Conservation (phyloP, 2,329 filamentous ascomycete species). For the Chaetomiaceae sp. region DNA sequence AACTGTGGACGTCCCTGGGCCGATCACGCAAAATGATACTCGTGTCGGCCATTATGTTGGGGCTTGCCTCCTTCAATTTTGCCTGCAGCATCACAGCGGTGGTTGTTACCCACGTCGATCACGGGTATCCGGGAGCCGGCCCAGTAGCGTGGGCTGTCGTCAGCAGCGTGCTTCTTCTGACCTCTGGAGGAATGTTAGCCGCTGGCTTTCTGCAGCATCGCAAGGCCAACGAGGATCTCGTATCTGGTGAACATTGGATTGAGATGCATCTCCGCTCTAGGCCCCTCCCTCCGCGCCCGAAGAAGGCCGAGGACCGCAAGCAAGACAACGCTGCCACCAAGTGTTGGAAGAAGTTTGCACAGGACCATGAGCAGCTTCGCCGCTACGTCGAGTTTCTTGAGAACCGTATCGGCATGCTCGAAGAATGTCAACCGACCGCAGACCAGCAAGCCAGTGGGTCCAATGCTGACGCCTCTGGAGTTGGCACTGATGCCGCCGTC, state of each 20-base stretch:
- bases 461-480: background rate
- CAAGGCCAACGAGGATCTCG: constrained; percentile 3
- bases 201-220: constrained; percentile 10
- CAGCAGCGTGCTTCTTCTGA: constrained; percentile 13
- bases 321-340: constrained; percentile 11
- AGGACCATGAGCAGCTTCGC: constrained; percentile 23
- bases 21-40: constrained; percentile 11
- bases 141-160: constrained; percentile 11
- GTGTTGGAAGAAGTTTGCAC: constrained; percentile 25
- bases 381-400: constrained; percentile 27
- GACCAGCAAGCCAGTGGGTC: background rate
- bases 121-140: background rate
- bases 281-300: constrained; percentile 23
- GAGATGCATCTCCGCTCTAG: constrained; percentile 17
- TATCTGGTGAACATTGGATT: constrained; percentile 19
- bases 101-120: background rate
- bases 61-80: constrained; percentile 11
- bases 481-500: background rate
- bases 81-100: constrained; percentile 19
- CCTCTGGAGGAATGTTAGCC: constrained; percentile 3
- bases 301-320: constrained; percentile 9
- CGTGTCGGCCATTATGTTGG: constrained; percentile 8
- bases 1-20: constrained; percentile 12
- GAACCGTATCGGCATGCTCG: constrained; percentile 19
- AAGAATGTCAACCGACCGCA: constrained; percentile 4